Evolutionary conservation across 352 stramenopile species (phyloP).

Genomic region (Phytophthora litchii): DNA sequence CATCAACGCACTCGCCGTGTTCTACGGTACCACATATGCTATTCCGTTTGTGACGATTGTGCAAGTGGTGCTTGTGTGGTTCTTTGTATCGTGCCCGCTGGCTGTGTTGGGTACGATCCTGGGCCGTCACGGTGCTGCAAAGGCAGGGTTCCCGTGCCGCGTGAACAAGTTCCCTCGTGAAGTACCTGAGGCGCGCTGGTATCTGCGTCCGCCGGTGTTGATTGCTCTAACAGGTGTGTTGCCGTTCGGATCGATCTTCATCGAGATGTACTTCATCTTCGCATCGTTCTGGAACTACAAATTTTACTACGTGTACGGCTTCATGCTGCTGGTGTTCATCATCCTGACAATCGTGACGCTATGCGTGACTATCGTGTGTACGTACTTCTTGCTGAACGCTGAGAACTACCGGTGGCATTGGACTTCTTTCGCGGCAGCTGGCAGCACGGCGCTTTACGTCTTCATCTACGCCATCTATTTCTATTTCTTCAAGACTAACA

Average conservation of each 20-base stretch:
- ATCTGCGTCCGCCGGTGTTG: conserved; percentile 85
- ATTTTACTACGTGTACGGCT: conserved; percentile 99
- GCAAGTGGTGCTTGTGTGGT: conserved; percentile 96
- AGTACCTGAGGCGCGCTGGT: conserved; percentile 81
- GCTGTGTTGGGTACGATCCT: conserved; percentile 97
- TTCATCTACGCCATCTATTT: conserved; percentile 99
- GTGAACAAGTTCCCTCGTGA: conserved; percentile 98
- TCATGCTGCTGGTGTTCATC: conserved; percentile 97
- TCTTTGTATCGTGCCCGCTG: conserved; percentile 97
- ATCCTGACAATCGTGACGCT: conserved; percentile 98
- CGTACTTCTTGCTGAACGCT: conserved; percentile 98
- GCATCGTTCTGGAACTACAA: conserved; percentile 99
- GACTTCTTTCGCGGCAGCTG: conserved; percentile 95
- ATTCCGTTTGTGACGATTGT: conserved; percentile 89
- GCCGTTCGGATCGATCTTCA: conserved; percentile 99
- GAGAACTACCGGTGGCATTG: conserved; percentile 99
- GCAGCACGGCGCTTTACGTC: conserved; percentile 96
- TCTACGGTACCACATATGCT: conserved; percentile 87
- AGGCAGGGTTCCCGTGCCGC: conserved; percentile 87
- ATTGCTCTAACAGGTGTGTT: conserved; percentile 96
- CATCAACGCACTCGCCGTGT: conserved; percentile 85
- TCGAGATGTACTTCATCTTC: conserved; percentile 99
- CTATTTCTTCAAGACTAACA: conserved; percentile 99
- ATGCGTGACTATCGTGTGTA: conserved; percentile 98
- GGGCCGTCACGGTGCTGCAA: conserved; percentile 93